Base-by-base conservation (phyloP, 2,329 filamentous ascomycete genomes). In the Ceratocystis papillata region DNA sequence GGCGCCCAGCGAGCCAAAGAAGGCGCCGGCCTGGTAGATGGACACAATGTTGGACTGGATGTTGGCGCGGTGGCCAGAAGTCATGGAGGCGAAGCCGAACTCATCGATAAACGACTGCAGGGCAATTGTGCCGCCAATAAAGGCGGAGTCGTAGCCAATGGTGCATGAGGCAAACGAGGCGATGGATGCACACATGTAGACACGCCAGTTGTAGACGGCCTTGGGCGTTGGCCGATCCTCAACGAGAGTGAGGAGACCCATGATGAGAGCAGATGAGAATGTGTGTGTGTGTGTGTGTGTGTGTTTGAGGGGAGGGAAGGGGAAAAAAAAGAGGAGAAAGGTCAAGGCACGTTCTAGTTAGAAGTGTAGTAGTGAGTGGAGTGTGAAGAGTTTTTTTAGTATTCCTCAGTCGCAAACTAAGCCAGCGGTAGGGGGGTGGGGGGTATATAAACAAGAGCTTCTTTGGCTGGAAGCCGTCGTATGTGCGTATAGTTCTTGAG, bases 11-110 rank as follows among this genome's bases (percentile, higher is more conserved):
- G 86, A 83, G 63, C 89, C 89, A 70, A 93, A 92, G 77, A 94
- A 92, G 68, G 88, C 88, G 67, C 89, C 89, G 8, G 89, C 89
- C 75, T 93, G 89, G 76, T 67, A 92, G 65, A 87, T 83, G 30
- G 87, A 90, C 63, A 91, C 88, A 68, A 92, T 90, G 74, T 92
- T 93, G 71, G 86, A 79, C 71, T 84, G 86, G 61, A 88, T 77
- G 3, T 88, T 75, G 37, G 84, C 80, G 30, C 85, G 76, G n/a
- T 81, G 72, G 2, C 71, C 65, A 0, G 73, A 65, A 3, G 73
- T 74, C 75, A 86, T 81, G 1, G 75, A 71, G 1, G 74, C 76
- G 70, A 91, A 86, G 15, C 77, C 71, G 73, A 93, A 93, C 72
- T 92, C 89, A 1, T 78, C 71, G 57, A 78, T 59, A 17, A 67